Base-by-base conservation (phyloP, 192 early-diverging fungal genomes). In the Endogone sp. region DNA sequence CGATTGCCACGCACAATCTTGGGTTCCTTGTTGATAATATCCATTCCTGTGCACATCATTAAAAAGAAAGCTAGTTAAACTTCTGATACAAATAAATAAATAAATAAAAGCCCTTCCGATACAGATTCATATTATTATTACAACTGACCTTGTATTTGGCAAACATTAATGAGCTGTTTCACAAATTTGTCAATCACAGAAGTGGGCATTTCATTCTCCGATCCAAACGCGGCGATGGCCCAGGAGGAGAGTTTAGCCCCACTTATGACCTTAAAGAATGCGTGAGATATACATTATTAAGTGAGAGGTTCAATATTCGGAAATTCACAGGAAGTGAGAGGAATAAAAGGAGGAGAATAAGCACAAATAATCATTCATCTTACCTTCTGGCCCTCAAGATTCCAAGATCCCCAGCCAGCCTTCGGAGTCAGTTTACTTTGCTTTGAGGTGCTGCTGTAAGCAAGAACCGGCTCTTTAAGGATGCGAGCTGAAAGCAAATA, bases 391-490 rank as follows among this genome's bases (percentile, higher is more conserved):
- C 91, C 92, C 63, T 85, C 85, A 65, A 98, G 79, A 69, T 96
- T 95, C 96, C 96, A 98, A 9, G 91, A 87, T n/a, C n/a, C n/a
- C n/a, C n/a, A n/a, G 28, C 96, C 95, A 71, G 83, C 86, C 10
- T 79, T 74, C 10, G 91, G 90, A 44, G 77, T 66, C 62, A 90
- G 71, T 65, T 28, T 79, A 69, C 1, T 80, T 75, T 24, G 80
- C 81, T 27, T 86, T 86, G 0, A 62, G 63, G 4, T 63, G 22
- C 90, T 95, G 2, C 78, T 81, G 70, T 97, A 87, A 9, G 80
- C 88, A 3, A 95, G 96, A 2, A 92, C 75, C 2, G 88, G 89
- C 37, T 16, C 37, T 6, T 6, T 6, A 49, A 49, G 37, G 1
- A 49, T 16, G 37, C 37, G 37, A 49, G 37, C 37, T 49, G 1